These are phyloP conservation scores for Trifolium subterraneum DNA, from an alignment of 306 rosid genomes.

Conservation along the genomic window DNA sequence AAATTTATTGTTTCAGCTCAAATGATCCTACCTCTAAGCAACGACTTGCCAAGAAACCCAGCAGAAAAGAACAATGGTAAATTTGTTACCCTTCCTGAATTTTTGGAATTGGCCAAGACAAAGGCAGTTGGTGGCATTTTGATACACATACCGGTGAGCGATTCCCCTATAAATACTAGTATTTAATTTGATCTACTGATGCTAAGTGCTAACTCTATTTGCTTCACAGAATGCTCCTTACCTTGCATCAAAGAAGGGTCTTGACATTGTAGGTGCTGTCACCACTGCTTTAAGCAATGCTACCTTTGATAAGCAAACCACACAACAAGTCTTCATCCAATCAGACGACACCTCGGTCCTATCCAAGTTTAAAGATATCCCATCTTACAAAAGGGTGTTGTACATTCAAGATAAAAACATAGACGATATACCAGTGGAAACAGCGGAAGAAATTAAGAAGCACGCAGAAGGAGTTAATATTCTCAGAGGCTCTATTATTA, in stretches of 20 bases:
- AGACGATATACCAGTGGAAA: slow-evolving; percentile 50
- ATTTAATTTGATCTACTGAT: not conserved
- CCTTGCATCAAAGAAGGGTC: slow-evolving; percentile 74
- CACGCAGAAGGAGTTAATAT: slow-evolving; percentile 68
- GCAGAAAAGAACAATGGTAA: slow-evolving; percentile 70
- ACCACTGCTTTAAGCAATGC: slow-evolving; percentile 67
- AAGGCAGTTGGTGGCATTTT: slow-evolving; percentile 72
- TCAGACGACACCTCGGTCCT: slow-evolving; percentile 91
- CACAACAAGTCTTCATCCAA: slow-evolving; percentile 68
- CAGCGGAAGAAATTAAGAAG: slow-evolving; percentile 72
- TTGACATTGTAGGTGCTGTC: slow-evolving; percentile 71
- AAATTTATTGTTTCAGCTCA: slow-evolving; percentile 66
- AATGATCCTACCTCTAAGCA: slow-evolving; percentile 43
- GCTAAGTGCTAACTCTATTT: not conserved
- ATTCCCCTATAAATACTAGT: not conserved
- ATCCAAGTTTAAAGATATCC: slow-evolving; percentile 59
- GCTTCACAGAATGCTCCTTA: slow-evolving; percentile 76
- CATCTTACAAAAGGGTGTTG: slow-evolving; percentile 63
- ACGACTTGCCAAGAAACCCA: slow-evolving; percentile 66
- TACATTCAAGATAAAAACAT: slow-evolving; percentile 38
- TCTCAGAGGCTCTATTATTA: slow-evolving; percentile 39
- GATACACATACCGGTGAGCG: slow-evolving; percentile 62
- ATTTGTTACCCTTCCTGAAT: slow-evolving; percentile 64
- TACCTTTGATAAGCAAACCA: slow-evolving; percentile 69
- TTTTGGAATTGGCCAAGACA: slow-evolving; percentile 82